Base-by-base conservation (phyloP, 805 yeast genomes). In the Brettanomyces naardenensis region DNA sequence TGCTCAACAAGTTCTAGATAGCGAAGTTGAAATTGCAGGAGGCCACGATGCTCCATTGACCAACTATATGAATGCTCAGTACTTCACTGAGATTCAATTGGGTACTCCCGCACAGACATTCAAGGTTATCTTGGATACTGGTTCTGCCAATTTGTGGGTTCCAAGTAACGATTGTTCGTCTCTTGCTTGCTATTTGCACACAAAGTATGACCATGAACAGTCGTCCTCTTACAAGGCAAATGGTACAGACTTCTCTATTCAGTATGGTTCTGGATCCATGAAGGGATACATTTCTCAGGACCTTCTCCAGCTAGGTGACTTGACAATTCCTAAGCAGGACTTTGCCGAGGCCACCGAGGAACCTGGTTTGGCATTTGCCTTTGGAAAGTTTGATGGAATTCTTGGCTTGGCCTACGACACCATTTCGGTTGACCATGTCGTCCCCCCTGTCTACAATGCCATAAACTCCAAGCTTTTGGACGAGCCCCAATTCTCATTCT, bases 341-440 rank as follows among this genome's bases (percentile, higher is more conserved):
- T 92, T 92, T 58, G 97, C 95, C 44, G 98, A 92, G 71, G 90
- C 96, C 46, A 92, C 98, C 42, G 75, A 77, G 52, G 98, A 92
- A 70, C 97, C 97, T 31, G 98, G 98, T 40, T 74, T 92, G 49
- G 92, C 97, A 0, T 92, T 92, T 67, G 97, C 98, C 37, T 92
- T 92, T 64, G 98, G 96, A 63, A 90, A 92, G 66, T 92, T 92
- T 60, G 98, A 92, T 61, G 98, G 98, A 66, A 89, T 92, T 49
- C 69, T 92, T 46, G 98, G 98, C 48, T 75, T 92, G 50, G 98
- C 86, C 47, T 92, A 90, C 65, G 86, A 86, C 65, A 71, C 95
- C 38, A 88, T 92, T 50, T 75, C 97, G 13, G 96, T 86, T 39
- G 71, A 89, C 69, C 74, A 77, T 56, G 77, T 89, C 53, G 95